Base-by-base conservation (phyloP, 2,329 filamentous ascomycete species). In the Escovopsis weberi region DNA sequence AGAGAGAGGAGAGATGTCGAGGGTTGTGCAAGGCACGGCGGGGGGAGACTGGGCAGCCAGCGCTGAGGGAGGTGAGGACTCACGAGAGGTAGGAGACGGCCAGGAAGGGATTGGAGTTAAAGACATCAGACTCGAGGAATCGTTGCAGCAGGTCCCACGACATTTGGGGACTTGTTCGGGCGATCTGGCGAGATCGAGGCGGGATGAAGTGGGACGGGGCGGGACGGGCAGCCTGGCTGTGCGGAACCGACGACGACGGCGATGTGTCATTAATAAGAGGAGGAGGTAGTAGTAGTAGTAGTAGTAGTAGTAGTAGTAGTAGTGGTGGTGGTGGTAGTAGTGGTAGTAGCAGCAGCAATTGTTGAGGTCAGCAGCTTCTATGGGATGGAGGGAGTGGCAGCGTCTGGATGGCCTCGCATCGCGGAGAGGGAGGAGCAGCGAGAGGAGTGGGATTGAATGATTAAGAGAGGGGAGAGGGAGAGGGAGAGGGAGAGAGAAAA, bases 91-190 rank as follows among this genome's bases (percentile, higher is more conserved):
- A 91, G 51, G 84, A 85, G 60, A 91, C 85, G 48, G 84, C 82
- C 63, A 91, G 79, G 63, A 87, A 89, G 50, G 85, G 84, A 66
- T 89, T 82, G 67, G 84, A 81, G 70, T 88, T 89, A 74, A 91
- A 91, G 70, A 91, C 83, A 72, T 91, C 85, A 69, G 82, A 87
- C 74, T 89, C 84, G 70, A 91, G 79, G 76, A 89, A 88, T 65
- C 85, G 79, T 72, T 85, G 82, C 61, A 91, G 75, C 69, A 91
- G 72, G 70, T 88, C 82, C 84, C 84, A 89, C 69, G 79, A 82
- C 79, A 80, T 81, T 69, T 63, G 47, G 53, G 55, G 55, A 59
- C 55, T 9, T 11, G 28, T 9, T 9, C 3, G 28, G 28, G 28
- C 28, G 28, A 32, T 32, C 28, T 32, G 28, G 61, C 54, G 55